Conservation (phyloP, 2,329 filamentous ascomycete genomes). For the Beauveria sp. region DNA sequence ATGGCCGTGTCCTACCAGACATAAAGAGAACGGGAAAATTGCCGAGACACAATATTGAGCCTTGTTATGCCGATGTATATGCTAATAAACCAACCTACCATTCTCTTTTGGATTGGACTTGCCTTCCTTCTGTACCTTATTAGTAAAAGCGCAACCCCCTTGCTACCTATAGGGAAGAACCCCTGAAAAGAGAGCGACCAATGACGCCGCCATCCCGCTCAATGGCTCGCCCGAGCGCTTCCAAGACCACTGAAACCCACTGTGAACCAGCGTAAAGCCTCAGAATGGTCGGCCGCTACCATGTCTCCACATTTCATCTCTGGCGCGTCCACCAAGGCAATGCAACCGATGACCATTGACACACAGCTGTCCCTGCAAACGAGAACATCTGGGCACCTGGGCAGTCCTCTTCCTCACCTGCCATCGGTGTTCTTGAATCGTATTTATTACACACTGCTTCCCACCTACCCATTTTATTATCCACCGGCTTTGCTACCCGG, state of each 20-base stretch:
- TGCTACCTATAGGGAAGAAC: background rate
- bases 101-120: background rate
- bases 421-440: background rate
- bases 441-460: background rate
- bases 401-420: background rate
- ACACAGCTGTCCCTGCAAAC: background rate
- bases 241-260: background rate
- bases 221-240: background rate
- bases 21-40: background rate
- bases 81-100: too few relatives aligned
- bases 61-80: too few relatives aligned
- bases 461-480: background rate
- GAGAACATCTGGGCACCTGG: background rate
- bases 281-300: background rate
- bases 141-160: background rate
- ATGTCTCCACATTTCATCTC: constrained; percentile 9
- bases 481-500: background rate
- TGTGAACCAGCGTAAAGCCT: background rate
- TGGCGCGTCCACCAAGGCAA: background rate
- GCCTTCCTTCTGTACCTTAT: too few relatives aligned
- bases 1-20: background rate
- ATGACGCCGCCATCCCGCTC: background rate
- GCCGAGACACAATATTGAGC: background rate
- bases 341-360: background rate
- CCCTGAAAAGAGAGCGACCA: background rate